A percentile compares a stretch with the other conserved stretches of the same genome.
phyloP scores from a whole-genome alignment of 352 stramenopile species.

The Globisporangium lucens region DNA sequence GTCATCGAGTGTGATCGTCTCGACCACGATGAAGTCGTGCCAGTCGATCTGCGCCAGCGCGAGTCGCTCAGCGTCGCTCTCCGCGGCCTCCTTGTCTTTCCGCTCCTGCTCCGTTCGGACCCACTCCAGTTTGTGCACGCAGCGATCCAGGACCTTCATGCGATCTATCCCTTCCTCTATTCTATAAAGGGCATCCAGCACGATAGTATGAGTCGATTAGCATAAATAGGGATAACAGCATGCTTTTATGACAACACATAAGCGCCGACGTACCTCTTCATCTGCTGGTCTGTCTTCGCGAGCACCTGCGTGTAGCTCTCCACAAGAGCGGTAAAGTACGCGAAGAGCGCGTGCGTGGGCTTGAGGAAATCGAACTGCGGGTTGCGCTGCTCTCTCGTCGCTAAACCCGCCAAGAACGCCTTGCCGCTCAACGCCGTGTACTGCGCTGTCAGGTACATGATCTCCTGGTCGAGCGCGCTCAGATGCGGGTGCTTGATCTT shows the following conservation, averaged over 20 bases:
- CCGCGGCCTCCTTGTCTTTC: constrained; percentile 65
- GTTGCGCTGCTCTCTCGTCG: constrained; percentile 95
- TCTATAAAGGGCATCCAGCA: constrained; percentile 14
- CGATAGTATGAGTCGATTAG: not conserved
- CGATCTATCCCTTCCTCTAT: constrained; percentile 74
- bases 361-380: constrained; percentile 98
- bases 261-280: constrained; percentile 43
- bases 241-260: not conserved
- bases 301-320: constrained; percentile 94
- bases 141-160: constrained; percentile 85
- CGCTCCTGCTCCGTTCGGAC: constrained; percentile 68
- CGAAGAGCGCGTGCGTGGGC: constrained; percentile 95
- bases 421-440: constrained; percentile 95
- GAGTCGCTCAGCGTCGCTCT: constrained; percentile 70
- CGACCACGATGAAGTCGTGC: constrained; percentile 99
- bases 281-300: constrained; percentile 60
- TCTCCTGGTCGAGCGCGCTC: constrained; percentile 93
- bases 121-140: constrained; percentile 83
- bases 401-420: constrained; percentile 94
- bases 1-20: constrained; percentile 96
- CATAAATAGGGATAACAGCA: not conserved
- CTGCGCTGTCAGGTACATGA: constrained; percentile 98
- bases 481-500: constrained; percentile 89
- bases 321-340: constrained; percentile 98
- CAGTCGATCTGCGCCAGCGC: constrained; percentile 93